These are phyloP conservation scores for Lenzites betulinus DNA, from an alignment of 768 basidiomycete genomes.

Conservation along the genomic window DNA sequence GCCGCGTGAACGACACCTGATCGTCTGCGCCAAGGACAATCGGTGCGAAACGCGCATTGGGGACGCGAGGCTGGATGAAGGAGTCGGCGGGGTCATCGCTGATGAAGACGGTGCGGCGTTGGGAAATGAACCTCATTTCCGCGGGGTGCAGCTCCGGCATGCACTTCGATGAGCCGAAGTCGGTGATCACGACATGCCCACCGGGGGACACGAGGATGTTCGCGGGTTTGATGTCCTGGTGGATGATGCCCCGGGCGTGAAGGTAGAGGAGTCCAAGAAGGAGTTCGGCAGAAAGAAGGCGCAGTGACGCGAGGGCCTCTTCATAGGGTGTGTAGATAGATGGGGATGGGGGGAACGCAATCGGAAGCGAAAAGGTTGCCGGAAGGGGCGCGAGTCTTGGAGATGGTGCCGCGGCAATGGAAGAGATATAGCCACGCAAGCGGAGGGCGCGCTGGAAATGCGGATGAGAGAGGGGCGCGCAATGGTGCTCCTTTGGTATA, in stretches of 20 bases:
- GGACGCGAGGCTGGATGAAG: too few relatives aligned
- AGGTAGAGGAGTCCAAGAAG: conserved; percentile 15
- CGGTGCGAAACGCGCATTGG: not conserved
- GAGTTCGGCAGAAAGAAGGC: conserved; percentile 18
- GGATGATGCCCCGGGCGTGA: conserved; percentile 18
- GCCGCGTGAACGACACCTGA: conserved; percentile 21
- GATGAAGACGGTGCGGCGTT: too few relatives aligned
- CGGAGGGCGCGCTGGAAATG: conserved; percentile 8
- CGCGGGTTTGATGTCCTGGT: conserved; percentile 24
- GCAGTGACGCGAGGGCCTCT: conserved; percentile 4
- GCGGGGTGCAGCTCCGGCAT: conserved; percentile 5
- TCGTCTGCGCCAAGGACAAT: conserved; percentile 17
- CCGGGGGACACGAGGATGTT: conserved; percentile 16
- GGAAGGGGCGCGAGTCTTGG: not conserved
- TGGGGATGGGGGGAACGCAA: conserved; percentile 11
- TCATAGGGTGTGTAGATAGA: conserved; percentile 10
- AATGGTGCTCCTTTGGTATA: conserved; percentile 7
- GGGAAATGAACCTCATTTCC: not conserved
- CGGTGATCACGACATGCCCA: conserved; percentile 20
- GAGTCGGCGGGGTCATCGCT: too few relatives aligned
- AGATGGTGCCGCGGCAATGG: not conserved
- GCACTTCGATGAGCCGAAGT: conserved; percentile 16
- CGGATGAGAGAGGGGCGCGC: conserved; percentile 12
- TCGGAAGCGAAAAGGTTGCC: conserved; percentile 7
- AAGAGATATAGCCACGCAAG: not conserved